Base-by-base conservation (phyloP, 202 grass and related monocot species). In the Cymbopogon flexuosus region DNA sequence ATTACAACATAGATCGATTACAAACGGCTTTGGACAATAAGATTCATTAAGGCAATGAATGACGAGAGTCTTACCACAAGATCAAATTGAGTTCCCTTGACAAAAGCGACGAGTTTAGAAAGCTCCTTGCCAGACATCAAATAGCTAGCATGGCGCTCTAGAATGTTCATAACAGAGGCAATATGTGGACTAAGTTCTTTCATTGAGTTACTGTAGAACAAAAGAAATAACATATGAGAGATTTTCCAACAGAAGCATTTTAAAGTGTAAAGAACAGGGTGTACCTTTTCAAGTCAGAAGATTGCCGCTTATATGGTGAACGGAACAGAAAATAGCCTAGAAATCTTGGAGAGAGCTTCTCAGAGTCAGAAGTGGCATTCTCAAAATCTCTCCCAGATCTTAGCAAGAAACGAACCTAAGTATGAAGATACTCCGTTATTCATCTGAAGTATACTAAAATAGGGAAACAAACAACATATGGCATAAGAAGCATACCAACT, bases 41-140 rank as follows among this genome's bases (percentile, higher is more conserved):
- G 67, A 79, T 23, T 62, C n/a, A n/a, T 35, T 24, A 11, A 12
- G 11, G 29, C 57, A 30, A 83, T 65, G 40, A 85, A 75, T 74
- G 56, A 59, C 51, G 29, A 83, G 81, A 59, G 83, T 64, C 75
- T 88, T 68, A 98, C 95, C 95, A 98, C 92, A 86, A 98, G 90
- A 89, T 98, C 95, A 89, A 98, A 98, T 19, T 98, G 92, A 84
- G 95, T 95, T 79, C 95, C 95, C 84, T 98, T 98, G 40, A 98
- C 95, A 93, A 98, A 98, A 81, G 95, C 90, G 42, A 98, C 95
- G 5, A 98, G 92, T 75, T 98, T 98, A 65, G 95, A 93, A 84
- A 98, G 95, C 88, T 95, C 95, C 86, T 95, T 98, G 78, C 90
- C 95, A 83, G 95, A 98, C 92, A 98, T 98, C 75, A 98, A 85